Evolutionary conservation across 306 rosid species (phyloP).

Genomic region (Cucurbita argyrosperma): DNA sequence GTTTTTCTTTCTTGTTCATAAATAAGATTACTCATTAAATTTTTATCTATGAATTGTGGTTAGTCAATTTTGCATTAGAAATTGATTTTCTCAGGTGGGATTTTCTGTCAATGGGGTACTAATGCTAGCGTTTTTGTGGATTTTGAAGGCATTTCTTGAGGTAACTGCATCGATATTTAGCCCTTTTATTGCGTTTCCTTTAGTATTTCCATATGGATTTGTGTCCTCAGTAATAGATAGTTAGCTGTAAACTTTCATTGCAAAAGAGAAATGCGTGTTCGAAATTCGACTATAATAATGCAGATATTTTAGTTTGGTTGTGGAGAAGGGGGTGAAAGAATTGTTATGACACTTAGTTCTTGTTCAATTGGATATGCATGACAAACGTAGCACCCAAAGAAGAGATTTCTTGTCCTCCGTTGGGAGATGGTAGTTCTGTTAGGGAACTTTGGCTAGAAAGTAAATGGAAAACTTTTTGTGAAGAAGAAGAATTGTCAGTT

Average conservation of each 20-base stretch:
- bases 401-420: background rate
- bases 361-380: background rate
- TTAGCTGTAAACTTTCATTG: background rate
- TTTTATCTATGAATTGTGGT: background rate
- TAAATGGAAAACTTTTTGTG: background rate
- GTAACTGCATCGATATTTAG: slow-evolving; percentile 16
- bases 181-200: background rate
- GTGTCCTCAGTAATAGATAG: background rate
- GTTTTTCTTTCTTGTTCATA: background rate
- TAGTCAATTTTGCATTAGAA: background rate
- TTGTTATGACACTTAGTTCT: background rate
- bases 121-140: slow-evolving; percentile 51
- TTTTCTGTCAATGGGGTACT: slow-evolving; percentile 64
- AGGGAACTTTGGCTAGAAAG: background rate
- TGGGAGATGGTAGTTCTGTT: background rate
- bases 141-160: slow-evolving; percentile 69
- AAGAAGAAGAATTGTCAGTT: background rate
- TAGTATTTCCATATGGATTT: background rate
- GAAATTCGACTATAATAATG: background rate
- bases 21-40: background rate
- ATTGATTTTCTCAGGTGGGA: slow-evolving; percentile 23
- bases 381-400: background rate
- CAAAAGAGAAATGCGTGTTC: background rate
- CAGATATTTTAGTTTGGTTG: background rate
- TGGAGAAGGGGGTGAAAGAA: background rate